Conservation (phyloP, 306 rosid species). For the Cicer arietinum region DNA sequence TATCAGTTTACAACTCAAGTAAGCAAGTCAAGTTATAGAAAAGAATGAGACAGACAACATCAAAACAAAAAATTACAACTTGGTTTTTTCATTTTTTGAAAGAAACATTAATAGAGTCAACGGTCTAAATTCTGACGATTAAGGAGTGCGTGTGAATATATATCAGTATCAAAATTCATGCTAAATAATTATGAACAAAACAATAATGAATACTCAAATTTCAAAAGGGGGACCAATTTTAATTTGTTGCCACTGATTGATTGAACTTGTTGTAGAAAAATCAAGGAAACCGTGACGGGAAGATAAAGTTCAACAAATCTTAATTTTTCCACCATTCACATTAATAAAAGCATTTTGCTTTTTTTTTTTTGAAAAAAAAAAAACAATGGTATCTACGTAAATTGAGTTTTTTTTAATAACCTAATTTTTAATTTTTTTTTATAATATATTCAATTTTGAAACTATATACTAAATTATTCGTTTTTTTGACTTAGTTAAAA, state of each 20-base stretch:
- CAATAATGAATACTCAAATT: too few relatives aligned
- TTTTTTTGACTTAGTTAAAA: too few relatives aligned
- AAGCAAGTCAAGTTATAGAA: not conserved
- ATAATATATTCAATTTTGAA: too few relatives aligned
- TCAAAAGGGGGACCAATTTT: not conserved
- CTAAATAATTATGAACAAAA: too few relatives aligned
- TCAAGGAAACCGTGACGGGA: not conserved
- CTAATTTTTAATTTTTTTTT: too few relatives aligned
- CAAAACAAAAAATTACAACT: not conserved
- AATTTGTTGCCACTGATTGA: not conserved
- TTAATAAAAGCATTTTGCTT: too few relatives aligned
- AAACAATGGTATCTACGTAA: too few relatives aligned
- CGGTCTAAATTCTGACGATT: not conserved
- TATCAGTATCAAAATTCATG: too few relatives aligned
- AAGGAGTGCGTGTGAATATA: too few relatives aligned
- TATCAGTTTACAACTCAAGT: not conserved
- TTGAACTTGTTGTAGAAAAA: not conserved
- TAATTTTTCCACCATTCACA: not conserved
- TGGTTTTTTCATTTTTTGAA: not conserved
- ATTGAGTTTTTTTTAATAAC: too few relatives aligned
- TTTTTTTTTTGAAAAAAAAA: too few relatives aligned
- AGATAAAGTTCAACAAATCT: not conserved
- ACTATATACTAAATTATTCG: too few relatives aligned
- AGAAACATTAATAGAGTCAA: conserved; percentile 1
- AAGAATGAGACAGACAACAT: not conserved